Evolutionary conservation across 768 basidiomycete species (phyloP), one percentile per base, ranked within the genome.

Genomic region (Xanthoconium purpureum): DNA sequence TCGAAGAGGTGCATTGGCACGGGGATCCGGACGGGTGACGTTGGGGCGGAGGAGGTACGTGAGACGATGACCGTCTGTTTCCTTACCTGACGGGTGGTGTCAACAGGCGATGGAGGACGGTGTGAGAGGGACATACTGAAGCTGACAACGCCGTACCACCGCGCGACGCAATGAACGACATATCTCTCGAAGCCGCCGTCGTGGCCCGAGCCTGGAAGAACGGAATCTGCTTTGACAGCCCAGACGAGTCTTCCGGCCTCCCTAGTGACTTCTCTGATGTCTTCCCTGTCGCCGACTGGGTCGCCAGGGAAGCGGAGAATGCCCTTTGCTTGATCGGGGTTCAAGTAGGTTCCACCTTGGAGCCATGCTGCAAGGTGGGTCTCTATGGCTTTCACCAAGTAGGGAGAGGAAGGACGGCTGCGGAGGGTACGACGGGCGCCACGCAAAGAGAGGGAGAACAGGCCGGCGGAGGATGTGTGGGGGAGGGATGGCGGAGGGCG

Each of bases 41-140:
- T 91, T 89, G 5, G 91, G 91, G 36, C 91, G 84, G 24, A 94
- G 79, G 48, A 94, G 82, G 69, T 91, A 86, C 5, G 91, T 92
- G 35, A 91, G 74, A 18, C 91, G 85, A 43, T 77, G 70, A 0
- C 83, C 83, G 1, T 79, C 68, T 1, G 72, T 67, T 29, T 87
- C 72, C 63, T 69, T 76, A 47, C 75, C 74, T 76, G 52, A 30
- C 82, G 55, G 30, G 2, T 3, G 43, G 43, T 12, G 36, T 61
- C 20, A 63, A 50, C 2, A 11, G 15, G 47, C 17, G 36, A 37
- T 52, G 50, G 37, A 42, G 13, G 35, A 29, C 9, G 9, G 24
- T 10, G n/a, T 4, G n/a, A n/a, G 13, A 44, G 36, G 13, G 33
- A 59, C 88, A 63, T 70, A 89, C 89, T 92, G 76, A 85, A 93